phyloP scores from a whole-genome alignment of 2,329 filamentous ascomycete species.

The Talaromyces albobiverticillius region DNA sequence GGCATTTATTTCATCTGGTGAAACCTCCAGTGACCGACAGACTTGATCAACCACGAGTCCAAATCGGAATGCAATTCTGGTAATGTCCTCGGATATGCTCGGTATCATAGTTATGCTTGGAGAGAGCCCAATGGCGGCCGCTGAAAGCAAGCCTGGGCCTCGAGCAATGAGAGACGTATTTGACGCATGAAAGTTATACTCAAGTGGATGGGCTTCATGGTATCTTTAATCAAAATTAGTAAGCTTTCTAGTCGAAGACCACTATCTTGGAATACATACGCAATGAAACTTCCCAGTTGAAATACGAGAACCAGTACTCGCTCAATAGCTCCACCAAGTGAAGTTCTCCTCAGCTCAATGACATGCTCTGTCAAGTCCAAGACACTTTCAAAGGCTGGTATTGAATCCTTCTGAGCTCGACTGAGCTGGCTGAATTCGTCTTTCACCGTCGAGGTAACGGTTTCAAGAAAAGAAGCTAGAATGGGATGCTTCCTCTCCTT shows the following conservation, averaged over 20 bases:
- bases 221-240: not conserved
- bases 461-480: not conserved
- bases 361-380: not conserved
- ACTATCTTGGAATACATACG: not conserved
- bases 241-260: not conserved
- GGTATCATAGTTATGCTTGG: not conserved
- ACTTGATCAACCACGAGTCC: not conserved
- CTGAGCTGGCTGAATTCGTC: not conserved
- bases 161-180: not conserved
- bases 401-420: not conserved
- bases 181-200: not conserved
- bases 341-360: not conserved
- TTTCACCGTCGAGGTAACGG: not conserved
- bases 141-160: not conserved
- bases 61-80: not conserved
- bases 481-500: not conserved
- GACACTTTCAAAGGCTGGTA: not conserved
- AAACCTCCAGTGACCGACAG: not conserved
- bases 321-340: not conserved
- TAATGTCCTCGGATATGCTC: not conserved
- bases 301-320: not conserved
- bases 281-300: not conserved
- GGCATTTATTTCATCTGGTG: not conserved
- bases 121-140: not conserved
- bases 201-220: not conserved